These are phyloP conservation scores for Picochlorum sp. DNA, from an alignment of 139 green algal species.

Conservation along the genomic window DNA sequence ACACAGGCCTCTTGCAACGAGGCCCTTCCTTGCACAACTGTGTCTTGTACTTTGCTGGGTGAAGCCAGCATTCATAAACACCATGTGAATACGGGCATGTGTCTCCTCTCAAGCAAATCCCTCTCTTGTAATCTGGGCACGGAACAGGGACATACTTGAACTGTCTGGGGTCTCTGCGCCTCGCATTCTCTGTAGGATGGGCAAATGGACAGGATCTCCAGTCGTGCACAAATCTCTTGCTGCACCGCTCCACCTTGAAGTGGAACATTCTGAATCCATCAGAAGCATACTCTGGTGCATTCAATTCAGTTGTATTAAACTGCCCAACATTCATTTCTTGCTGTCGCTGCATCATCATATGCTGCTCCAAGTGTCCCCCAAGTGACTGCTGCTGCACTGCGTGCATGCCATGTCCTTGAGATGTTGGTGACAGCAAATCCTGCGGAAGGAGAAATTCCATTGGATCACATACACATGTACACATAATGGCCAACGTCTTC, in stretches of 20 bases:
- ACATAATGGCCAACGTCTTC: no score
- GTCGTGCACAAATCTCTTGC: constrained; percentile 83
- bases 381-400: not conserved
- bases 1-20: constrained; percentile 69
- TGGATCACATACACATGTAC: no score
- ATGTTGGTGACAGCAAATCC: no score
- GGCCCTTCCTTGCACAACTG: constrained; percentile 82
- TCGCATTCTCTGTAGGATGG: constrained; percentile 93
- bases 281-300: constrained; percentile 64
- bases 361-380: not conserved
- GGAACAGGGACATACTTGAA: constrained; percentile 77
- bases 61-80: constrained; percentile 88
- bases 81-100: constrained; percentile 77
- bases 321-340: constrained; percentile 4
- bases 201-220: constrained; percentile 95
- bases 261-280: constrained; percentile 78
- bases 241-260: constrained; percentile 80
- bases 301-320: constrained; percentile 62
- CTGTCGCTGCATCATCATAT: not conserved
- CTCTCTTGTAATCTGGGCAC: constrained; percentile 91
- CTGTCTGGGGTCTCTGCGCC: constrained; percentile 78
- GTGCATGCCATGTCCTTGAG: no score
- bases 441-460: no score
- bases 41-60: constrained; percentile 77
- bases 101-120: constrained; percentile 52